Evolutionary conservation across 1,284 basidiomycete species (phyloP), one percentile per base, ranked within the genome.

Genomic region (Apiotrichum laibachii): DNA sequence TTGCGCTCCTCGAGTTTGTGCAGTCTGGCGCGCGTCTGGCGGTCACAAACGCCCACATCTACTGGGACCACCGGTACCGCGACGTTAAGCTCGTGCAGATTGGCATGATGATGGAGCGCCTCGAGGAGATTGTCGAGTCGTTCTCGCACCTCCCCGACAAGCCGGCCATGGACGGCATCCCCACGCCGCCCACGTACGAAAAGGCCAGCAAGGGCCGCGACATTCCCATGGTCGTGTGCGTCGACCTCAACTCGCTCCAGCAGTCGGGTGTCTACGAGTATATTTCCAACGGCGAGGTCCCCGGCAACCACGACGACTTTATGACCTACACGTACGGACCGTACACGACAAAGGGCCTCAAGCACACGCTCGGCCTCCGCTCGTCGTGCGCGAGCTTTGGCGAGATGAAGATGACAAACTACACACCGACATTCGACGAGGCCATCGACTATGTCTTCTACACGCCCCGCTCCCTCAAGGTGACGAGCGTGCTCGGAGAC

Each of bases 71-170:
- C 26, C 85, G 86, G 59, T 97, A 87, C 80, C 82, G 90, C 55
- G 96, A 99, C 76, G 96, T 99, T 79, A 99, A 99, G 81, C 85
- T 99, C 60, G 92, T 99, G 1, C 96, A 99, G 75, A 85, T 85
- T 11, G 95, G 92, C 10, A 84, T 99, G 70, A 82, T 99, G 57
- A 83, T 97, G 71, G 95, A 99, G 65, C 92, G 97, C 74, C 80
- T 98, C 35, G 89, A 93, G 79, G 92, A 92, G 83, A 86, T 92
- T 54, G 88, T 89, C 6, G 84, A 86, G 56, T 85, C 85, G 64
- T 98, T 98, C 74, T 87, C 91, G 48, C 86, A 85, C 70, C 85
- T 92, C 52, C 92, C 93, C 11, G 60, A 60, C 49, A 65, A 65
- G 58, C 60, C 63, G 22, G 49, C 60, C 9, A 35, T 34, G 45